Percentiles rank a stretch among this genome's conserved stretches.
Evolutionary conservation across 441 rosid species (phyloP).

Genomic region (Pelargonium australe): DNA sequence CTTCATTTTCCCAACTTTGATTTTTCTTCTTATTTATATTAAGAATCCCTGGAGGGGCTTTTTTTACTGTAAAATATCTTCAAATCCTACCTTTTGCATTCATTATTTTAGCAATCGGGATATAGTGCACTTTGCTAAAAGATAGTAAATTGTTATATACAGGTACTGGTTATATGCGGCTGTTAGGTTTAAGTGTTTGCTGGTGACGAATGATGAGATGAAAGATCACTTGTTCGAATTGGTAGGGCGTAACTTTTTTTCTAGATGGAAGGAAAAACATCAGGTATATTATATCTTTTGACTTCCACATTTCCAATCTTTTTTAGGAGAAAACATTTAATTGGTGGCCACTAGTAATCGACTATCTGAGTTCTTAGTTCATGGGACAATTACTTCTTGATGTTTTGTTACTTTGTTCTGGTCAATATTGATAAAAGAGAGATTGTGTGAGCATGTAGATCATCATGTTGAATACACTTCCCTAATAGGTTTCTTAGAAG

Average conservation of each 20-base stretch:
- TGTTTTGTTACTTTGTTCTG: no score
- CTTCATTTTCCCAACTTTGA: no score
- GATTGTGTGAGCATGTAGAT: no score
- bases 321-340: background rate
- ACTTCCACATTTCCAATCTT: background rate
- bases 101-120: background rate
- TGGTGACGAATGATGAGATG: conserved; percentile 93
- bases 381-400: background rate
- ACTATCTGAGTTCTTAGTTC: background rate
- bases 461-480: no score
- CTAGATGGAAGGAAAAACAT: conserved; percentile 97
- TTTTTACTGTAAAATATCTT: background rate
- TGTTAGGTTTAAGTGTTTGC: conserved; percentile 65
- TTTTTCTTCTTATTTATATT: no score
- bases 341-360: background rate
- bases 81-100: background rate
- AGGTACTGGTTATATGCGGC: conserved; percentile 98
- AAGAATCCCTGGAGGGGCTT: no score
- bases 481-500: no score
- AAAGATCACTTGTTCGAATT: conserved; percentile 92
- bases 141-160: conserved; percentile 13
- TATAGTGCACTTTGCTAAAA: background rate
- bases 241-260: conserved; percentile 78
- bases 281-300: conserved; percentile 39
- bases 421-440: no score